Evolutionary conservation across 345 rosid species (phyloP).

Genomic region (Gossypium ekmanianum): DNA sequence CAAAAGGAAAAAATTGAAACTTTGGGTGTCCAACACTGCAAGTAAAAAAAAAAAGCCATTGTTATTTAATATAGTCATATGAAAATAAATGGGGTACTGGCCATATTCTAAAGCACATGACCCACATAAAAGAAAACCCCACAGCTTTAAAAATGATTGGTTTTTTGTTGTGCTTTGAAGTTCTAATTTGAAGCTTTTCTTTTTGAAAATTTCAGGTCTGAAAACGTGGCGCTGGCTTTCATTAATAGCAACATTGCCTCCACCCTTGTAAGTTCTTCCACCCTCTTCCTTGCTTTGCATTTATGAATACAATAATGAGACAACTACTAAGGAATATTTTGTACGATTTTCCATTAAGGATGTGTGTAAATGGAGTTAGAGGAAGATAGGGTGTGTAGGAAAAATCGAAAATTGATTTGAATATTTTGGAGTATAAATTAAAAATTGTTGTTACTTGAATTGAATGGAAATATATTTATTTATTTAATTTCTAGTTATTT

Average conservation of each 20-base stretch:
- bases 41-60: neutral
- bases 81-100: neutral
- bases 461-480: no score
- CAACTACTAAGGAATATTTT: neutral
- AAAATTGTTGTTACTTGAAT: no score
- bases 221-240: constrained; percentile 16
- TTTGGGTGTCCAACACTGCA: neutral
- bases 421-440: no score
- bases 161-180: neutral
- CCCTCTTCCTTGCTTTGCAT: constrained; percentile 12
- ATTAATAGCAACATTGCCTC: constrained; percentile 32
- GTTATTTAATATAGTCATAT: neutral
- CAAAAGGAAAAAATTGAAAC: neutral
- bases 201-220: constrained; percentile 12
- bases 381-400: neutral
- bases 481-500: no score
- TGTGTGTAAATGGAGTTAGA: neutral
- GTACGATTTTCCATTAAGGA: neutral
- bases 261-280: neutral
- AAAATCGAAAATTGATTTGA: no score
- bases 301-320: constrained; percentile 13
- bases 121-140: constrained; percentile 1
- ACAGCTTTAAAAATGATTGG: neutral
- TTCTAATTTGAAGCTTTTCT: neutral
- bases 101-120: constrained; percentile 1